Base-by-base conservation (phyloP, 306 rosid species). In the Cucumis melo region DNA sequence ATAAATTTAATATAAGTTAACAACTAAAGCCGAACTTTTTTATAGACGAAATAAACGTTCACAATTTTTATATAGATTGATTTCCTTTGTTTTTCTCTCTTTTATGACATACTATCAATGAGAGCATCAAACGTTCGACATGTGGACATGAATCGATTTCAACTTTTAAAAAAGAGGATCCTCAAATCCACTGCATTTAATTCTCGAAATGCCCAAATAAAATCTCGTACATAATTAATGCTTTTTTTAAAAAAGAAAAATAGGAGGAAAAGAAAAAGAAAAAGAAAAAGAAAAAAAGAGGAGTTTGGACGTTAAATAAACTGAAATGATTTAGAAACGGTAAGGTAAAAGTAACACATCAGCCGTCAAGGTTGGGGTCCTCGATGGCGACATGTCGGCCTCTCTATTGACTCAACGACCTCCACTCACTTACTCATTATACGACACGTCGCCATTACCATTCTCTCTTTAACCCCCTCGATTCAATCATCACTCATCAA, bases 361-460 rank as follows among this genome's bases (percentile, higher is more conserved):
- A 70, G 75, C 57, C 75, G 57, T 70, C 75, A 68, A 68, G 38
- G 17, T 44, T 21, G 38, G 56, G 75, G 75, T 44, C 56, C 75
- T 44, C 20, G 75, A 44, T 21, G 9, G 38, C 75, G 56, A 68
- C 75, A 24, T 41, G 19, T 44, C 38, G 75, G 56, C 56, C 51
- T 39, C 38, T 13, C 20, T 27, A 44, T 70, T 46, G 39, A 44
- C 74, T 23, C 55, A 42, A 68, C 20, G 38, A 21, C 38, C 32
- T 23, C 51, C 75, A 68, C 75, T 70, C 74, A 20, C 17, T 65
- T 10, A 6, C 75, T 68, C 36, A 12, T 10, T 23, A 46, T 44
- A 70, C 58, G 58, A 70, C 75, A 70, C 75, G 75, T 46, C 39
- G 75, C 57, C 21, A 14, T 42, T 68, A 2, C 73, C 29, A 68